Percentiles rank a stretch among this genome's conserved stretches.
Conservation (phyloP, 805 yeast genomes). For the Spencermartinsiella europaea region DNA sequence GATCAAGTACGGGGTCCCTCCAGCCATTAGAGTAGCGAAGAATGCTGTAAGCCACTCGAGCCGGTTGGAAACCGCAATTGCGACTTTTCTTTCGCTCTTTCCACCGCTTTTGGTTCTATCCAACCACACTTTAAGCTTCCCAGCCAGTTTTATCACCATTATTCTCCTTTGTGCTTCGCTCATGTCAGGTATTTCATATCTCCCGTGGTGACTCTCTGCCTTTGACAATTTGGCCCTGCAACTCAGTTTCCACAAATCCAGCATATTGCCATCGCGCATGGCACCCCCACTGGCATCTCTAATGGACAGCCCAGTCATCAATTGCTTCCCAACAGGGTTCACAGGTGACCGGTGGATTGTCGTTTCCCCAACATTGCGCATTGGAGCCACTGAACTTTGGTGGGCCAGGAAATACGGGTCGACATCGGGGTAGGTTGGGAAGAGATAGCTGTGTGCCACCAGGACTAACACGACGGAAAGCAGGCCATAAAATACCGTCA, state of each 20-base stretch:
- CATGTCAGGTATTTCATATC: neutral
- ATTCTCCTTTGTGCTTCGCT: neutral
- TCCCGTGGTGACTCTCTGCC: conserved; percentile 22
- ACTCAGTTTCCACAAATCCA: conserved; percentile 59
- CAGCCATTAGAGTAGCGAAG: conserved; percentile 11
- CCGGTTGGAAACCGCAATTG: conserved; percentile 11
- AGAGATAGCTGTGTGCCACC: conserved; percentile 16
- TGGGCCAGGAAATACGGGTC: conserved; percentile 33
- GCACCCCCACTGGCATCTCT: conserved; percentile 38
- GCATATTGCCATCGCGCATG: conserved; percentile 67
- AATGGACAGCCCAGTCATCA: conserved; percentile 64
- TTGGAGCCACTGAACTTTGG: conserved; percentile 62
- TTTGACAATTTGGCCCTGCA: conserved; percentile 26
- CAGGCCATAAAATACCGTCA: conserved; percentile 3
- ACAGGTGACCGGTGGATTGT: conserved; percentile 72
- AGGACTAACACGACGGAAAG: neutral
- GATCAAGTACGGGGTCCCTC: conserved; percentile 8
- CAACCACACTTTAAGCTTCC: neutral
- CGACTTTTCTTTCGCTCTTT: conserved; percentile 5
- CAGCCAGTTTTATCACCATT: neutral
- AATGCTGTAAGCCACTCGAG: conserved; percentile 7
- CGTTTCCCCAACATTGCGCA: conserved; percentile 62
- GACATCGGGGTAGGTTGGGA: conserved; percentile 30
- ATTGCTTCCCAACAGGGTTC: conserved; percentile 64
- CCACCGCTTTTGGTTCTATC: neutral